A percentile compares a stretch with the other conserved stretches of the same genome.
These are phyloP conservation scores for Sporothrix variecibatus DNA, from an alignment of 2,329 filamentous ascomycete species.

Conservation along the genomic window DNA sequence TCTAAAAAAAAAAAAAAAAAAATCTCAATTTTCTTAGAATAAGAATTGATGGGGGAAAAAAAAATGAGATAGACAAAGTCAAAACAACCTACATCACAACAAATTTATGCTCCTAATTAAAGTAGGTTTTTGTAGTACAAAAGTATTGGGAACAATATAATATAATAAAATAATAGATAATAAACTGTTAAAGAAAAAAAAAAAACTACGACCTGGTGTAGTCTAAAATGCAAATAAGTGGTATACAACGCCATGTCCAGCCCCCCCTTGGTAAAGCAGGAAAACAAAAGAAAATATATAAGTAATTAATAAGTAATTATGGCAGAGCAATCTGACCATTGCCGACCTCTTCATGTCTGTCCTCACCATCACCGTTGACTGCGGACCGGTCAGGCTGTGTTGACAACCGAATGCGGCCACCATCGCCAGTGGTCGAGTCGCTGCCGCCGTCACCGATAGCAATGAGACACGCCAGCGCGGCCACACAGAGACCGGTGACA, in stretches of 20 bases:
- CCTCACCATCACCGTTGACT: neutral
- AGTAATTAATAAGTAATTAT: neutral
- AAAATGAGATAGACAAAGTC: too few species aligned
- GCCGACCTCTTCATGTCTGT: neutral
- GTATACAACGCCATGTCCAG: neutral
- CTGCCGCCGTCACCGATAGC: neutral
- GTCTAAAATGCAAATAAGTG: neutral
- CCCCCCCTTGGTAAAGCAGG: neutral
- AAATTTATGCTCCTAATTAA: too few species aligned
- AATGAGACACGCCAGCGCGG: constrained; percentile 16
- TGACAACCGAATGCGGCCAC: neutral
- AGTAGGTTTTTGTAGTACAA: too few species aligned
- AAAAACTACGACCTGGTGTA: neutral
- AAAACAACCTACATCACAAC: too few species aligned
- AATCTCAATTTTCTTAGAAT: too few species aligned
- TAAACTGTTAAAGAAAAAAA: neutral
- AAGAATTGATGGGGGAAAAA: too few species aligned
- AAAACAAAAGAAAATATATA: neutral
- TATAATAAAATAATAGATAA: neutral
- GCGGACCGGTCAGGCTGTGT: neutral
- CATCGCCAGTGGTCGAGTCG: neutral
- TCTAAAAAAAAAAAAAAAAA: too few species aligned
- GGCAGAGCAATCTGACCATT: neutral
- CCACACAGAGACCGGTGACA: constrained; percentile 21
- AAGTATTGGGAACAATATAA: too few species aligned